Base-by-base conservation (phyloP, 1,284 basidiomycete genomes). In the Moesziomyces sp. region DNA sequence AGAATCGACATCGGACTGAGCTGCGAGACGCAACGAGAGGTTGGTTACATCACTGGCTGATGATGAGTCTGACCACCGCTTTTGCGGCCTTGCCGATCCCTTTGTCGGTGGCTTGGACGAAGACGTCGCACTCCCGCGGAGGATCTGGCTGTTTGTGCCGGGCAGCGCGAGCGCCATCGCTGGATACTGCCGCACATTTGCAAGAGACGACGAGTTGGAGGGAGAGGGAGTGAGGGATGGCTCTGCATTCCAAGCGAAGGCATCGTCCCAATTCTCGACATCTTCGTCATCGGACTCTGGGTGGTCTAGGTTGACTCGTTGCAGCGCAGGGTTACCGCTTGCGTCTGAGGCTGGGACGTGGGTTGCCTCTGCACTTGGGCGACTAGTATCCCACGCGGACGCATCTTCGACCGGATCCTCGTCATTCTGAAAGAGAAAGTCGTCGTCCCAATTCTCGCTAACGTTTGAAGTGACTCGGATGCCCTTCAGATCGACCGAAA, bases 381-480 rank as follows among this genome's bases (percentile, higher is more conserved):
- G 14, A 23, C 7, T 5, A 5, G 24, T 8, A 18, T 40, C 6
- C 38, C 38, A 14, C 38, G 2, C 18, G 38, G 4, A 5, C 7
- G 38, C 38, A 40, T 16, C 18, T 6, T 51, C 60, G 3, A 24
- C 18, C 4, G 61, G 18, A 4, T 53, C 70, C 23, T 64, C 64
- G 19, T 75, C 68, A 18, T 74, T 68, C 30, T 74, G 69, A 44
- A 78, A 78, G 19, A 78, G 62, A 43, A 73, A 78, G 57, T 78
- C 77, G 24, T 77, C 77, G 16, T 78, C 77, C 77, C 77, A 78
- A 19, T 50, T 77, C 50, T 78, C 77, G 61, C 71, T 72, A 46
- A 77, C 72, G 16, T 53, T 34, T 3, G 60, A 67, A 3, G 70
- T 73, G 23, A 73, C 64, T 7, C 70, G 64, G 38, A 73, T 65